Conservation (phyloP, 2,329 filamentous ascomycete species). For the Trichophyton simii region DNA sequence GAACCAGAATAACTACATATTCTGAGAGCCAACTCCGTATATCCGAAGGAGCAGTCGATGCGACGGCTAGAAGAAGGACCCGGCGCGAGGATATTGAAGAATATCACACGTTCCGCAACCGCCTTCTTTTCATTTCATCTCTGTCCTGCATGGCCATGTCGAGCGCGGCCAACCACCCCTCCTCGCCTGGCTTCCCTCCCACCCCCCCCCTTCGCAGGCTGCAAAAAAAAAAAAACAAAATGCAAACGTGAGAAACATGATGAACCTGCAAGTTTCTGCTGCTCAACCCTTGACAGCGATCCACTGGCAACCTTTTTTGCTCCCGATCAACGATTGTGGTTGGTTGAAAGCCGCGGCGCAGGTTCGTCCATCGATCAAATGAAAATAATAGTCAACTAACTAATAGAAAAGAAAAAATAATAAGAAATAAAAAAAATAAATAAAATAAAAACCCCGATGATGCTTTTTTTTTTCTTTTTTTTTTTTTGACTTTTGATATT, state of each 20-base stretch:
- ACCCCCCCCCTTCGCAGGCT: not conserved
- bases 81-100: too few species aligned
- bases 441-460: not conserved
- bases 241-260: not conserved
- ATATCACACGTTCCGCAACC: not conserved
- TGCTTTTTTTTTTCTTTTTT: not conserved
- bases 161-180: not conserved
- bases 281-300: not conserved
- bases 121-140: not conserved
- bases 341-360: conserved; percentile 7
- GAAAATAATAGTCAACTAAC: not conserved
- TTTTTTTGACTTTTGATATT: not conserved
- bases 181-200: not conserved
- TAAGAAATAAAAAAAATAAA: not conserved
- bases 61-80: too few species aligned
- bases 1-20: not conserved
- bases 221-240: not conserved
- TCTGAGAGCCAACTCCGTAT: not conserved
- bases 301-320: not conserved
- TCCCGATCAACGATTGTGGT: not conserved
- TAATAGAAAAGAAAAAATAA: not conserved
- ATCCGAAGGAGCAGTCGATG: too few species aligned
- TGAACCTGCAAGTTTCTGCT: not conserved
- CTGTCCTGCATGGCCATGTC: not conserved
- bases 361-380: not conserved